phyloP scores from a whole-genome alignment of 2,329 filamentous ascomycete species.

The Phyllosticta ampelicida region DNA sequence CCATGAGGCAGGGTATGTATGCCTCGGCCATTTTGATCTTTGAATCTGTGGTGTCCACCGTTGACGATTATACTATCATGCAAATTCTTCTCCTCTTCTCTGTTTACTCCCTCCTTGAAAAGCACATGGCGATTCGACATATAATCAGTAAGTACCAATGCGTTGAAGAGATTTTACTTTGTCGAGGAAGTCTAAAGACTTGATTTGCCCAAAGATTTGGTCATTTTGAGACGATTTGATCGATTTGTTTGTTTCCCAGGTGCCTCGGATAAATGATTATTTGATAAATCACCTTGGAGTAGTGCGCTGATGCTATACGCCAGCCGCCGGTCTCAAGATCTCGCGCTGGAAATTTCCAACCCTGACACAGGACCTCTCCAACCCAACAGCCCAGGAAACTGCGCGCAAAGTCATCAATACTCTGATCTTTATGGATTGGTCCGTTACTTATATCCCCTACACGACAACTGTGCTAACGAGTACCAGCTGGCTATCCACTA shows the following conservation, averaged over 20 bases:
- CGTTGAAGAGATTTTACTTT: not conserved
- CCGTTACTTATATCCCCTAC: not conserved
- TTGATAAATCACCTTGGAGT: not conserved
- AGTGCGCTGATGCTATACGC: not conserved
- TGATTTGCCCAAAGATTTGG: too few relatives aligned
- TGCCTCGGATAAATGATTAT: too few relatives aligned
- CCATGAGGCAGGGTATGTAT: constrained; percentile 21
- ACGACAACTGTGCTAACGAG: not conserved
- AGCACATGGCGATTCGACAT: constrained; percentile 29
- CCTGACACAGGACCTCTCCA: not conserved
- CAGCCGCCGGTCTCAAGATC: constrained; percentile 27
- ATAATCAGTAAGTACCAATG: constrained; percentile 21
- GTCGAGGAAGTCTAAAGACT: too few relatives aligned
- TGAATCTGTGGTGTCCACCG: constrained; percentile 20
- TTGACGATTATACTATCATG: constrained; percentile 25
- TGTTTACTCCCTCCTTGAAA: constrained; percentile 27
- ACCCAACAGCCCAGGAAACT: constrained; percentile 11
- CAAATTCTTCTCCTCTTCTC: constrained; percentile 25
- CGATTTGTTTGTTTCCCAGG: not conserved
- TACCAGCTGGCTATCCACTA: constrained; percentile 25
- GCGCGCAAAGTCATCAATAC: constrained; percentile 24
- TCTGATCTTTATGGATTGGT: constrained; percentile 28
- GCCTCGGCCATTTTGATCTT: constrained; percentile 25
- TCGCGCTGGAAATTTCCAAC: constrained; percentile 23
- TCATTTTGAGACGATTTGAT: too few relatives aligned